Base-by-base conservation (phyloP, 225 moss, liverwort and hornwort genomes). In the Pseudoscleropodium purum region DNA sequence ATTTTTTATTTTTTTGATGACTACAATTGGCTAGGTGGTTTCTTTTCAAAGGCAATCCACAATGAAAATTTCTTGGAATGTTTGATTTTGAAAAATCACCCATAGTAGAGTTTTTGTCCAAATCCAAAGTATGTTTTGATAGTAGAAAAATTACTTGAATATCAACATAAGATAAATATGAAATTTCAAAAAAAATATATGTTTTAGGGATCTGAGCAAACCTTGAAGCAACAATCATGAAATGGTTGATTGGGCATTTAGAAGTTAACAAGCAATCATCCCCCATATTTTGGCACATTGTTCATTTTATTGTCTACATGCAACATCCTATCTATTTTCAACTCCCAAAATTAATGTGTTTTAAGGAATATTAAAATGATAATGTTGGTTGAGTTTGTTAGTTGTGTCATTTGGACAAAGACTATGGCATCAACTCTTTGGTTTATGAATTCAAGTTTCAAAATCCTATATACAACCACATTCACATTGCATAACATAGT, bases 121-220 rank as follows among this genome's bases (percentile, higher is more conserved):
- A 69, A 24, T n/a, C 13, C 13, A 69, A 69, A 21, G 3, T 21
- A 10, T 10, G 5, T 20, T 20, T 69, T 11, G 2, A 11, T 0
- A 4, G 6, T 21, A 0, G 1, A 24, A 70, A 70, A 39, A 70
- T 24, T 7, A 39, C 24, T 39, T 70, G 4, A 69, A 7, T 4
- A 69, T 7, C 13, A 21, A n/a, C 4, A 24, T n/a, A 23, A 24
- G 4, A n/a, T 7, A 69, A 13, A 23, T 69, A n/a, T 13, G 7
- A 23, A n/a, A n/a, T 69, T 39, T 25, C n/a, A 2, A 13, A 13
- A 70, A n/a, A n/a, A n/a, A 1, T 3, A 20, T 66, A 11, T 20
- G 8, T 23, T n/a, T 69, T 39, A 2, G 8, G 4, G 8, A 70
- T 70, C 2, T 2, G 7, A 6, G 10, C 3, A 70, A 0, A 6